Evolutionary conservation across 768 basidiomycete species (phyloP).

Genomic region (Dictyophora rubrovolvata): DNA sequence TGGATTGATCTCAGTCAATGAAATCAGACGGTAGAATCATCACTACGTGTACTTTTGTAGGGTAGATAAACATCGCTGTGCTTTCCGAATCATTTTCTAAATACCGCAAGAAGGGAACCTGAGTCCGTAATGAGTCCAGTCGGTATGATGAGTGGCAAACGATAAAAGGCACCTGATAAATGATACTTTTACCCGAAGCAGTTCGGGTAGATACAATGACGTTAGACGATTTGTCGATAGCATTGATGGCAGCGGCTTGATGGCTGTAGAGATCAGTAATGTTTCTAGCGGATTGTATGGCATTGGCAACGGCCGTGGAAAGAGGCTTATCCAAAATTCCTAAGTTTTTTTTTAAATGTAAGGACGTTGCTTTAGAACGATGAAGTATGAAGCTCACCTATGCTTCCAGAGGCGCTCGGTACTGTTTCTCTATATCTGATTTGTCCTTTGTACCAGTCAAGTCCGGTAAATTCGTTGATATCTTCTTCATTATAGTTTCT

Average conservation of each 20-base stretch:
- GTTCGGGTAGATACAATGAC: slow-evolving; percentile 88
- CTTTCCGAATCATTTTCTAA: slow-evolving; percentile 50
- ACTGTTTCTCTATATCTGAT: slow-evolving; percentile 49
- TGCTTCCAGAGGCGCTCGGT: slow-evolving; percentile 28
- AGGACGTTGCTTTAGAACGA: neutral
- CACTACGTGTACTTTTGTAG: slow-evolving; percentile 55
- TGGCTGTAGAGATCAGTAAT: slow-evolving; percentile 58
- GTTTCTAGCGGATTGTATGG: slow-evolving; percentile 46
- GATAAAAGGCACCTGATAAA: slow-evolving; percentile 55
- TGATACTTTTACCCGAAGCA: slow-evolving; percentile 81
- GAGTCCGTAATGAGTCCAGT: neutral
- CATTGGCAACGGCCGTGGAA: slow-evolving; percentile 43
- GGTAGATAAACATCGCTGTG: slow-evolving; percentile 79
- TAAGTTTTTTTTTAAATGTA: slow-evolving; percentile 17
- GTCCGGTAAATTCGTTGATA: slow-evolving; percentile 44
- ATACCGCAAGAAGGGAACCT: slow-evolving; percentile 64
- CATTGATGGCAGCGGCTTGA: slow-evolving; percentile 64
- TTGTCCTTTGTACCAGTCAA: slow-evolving; percentile 63
- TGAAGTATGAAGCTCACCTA: slow-evolving; percentile 29
- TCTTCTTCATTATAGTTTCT: slow-evolving; percentile 4
- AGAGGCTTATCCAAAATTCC: slow-evolving; percentile 43
- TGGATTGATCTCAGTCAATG: slow-evolving; percentile 19
- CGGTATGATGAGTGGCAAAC: neutral
- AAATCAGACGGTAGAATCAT: neutral
- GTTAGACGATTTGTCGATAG: slow-evolving; percentile 45